Evolutionary conservation across 2,329 filamentous ascomycete genomes (phyloP), one percentile per base, ranked within the genome.

Genomic region (Mycosphaerella sp.): DNA sequence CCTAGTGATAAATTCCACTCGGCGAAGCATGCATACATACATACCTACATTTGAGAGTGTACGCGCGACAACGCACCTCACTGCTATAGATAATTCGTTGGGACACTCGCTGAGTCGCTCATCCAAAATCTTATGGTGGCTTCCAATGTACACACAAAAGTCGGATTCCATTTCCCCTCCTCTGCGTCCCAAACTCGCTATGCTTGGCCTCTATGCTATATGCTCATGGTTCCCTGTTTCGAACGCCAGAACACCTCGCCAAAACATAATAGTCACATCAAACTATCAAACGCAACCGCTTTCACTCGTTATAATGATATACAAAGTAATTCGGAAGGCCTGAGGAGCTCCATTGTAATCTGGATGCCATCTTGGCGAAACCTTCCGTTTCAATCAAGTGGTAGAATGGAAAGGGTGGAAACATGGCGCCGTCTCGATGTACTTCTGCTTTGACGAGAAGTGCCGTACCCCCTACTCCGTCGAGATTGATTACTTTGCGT

Each of bases 281-380:
- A 37, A 57, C 57, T 54, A 57, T 27, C 6, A 21, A 21, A 21
- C 21, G 21, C 57, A n/a, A 21, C 7, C 2, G 8, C 35, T 17
- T 17, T 46, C 18, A 43, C 13, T 27, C 9, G 4, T 14, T 39
- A 27, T 10, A 28, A 42, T 14, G 13, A 72, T 81, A 68, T 73
- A 96, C 93, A 78, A 91, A 90, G 73, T 98, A 98, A 73, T 97
- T 95, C 37, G 93, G 93, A 65, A 97, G 73, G n/a, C 93, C 93
- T 61, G 79, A 89, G 52, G 87, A 80, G 55, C 85, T 78, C 84
- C 89, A 96, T 43, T 89, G 89, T 65, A 98, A 70, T 59, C 93
- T 78, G 68, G 81, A 85, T 10, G 90, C 90, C 93, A 98, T 98
- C 73, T 91, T 95, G 14, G 93, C 90, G 65, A 98, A 98, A 0